phyloP scores from a whole-genome alignment of 2,329 filamentous ascomycete species.

The Periglandula ipomoeae region DNA sequence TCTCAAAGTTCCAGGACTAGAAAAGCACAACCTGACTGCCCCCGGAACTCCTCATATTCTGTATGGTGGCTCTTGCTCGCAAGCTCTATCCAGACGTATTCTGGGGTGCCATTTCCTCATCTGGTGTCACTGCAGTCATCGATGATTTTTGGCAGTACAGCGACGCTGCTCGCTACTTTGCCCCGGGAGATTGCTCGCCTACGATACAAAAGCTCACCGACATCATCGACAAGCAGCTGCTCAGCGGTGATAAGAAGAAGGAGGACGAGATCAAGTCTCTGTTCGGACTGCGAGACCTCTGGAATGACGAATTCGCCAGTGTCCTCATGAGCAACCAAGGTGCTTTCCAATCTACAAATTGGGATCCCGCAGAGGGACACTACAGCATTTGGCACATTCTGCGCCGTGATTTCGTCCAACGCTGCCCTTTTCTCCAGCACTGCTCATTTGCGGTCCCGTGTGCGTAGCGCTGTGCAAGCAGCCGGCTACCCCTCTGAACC shows the following conservation, averaged over 20 bases:
- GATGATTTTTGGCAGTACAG: slow-evolving; percentile 64
- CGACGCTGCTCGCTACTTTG: slow-evolving; percentile 40
- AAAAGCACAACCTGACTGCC: slow-evolving; percentile 57
- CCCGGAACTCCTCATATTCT: slow-evolving; percentile 61
- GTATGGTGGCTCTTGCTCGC: slow-evolving; percentile 74
- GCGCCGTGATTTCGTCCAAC: slow-evolving; percentile 34
- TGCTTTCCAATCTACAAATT: slow-evolving; percentile 40
- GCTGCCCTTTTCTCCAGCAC: slow-evolving; percentile 33
- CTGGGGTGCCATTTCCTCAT: slow-evolving; percentile 72
- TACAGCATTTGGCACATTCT: slow-evolving; percentile 37
- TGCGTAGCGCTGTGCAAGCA: slow-evolving; percentile 28
- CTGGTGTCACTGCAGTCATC: slow-evolving; percentile 69
- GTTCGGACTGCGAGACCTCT: slow-evolving; percentile 37
- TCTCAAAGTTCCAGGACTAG: slow-evolving; percentile 60
- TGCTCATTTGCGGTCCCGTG: slow-evolving; percentile 23
- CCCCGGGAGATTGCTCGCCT: slow-evolving; percentile 51
- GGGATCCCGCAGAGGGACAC: slow-evolving; percentile 40
- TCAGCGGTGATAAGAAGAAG: slow-evolving; percentile 28
- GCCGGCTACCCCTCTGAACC: slow-evolving; percentile 31
- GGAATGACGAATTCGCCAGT: slow-evolving; percentile 39
- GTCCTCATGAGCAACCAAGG: slow-evolving; percentile 31
- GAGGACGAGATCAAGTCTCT: slow-evolving; percentile 36
- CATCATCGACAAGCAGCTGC: slow-evolving; percentile 30
- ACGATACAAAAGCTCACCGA: slow-evolving; percentile 50
- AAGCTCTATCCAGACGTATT: slow-evolving; percentile 70